These are phyloP conservation scores for Ramalina intermedia DNA, from an alignment of 495 filamentous ascomycete genomes.

Conservation along the genomic window DNA sequence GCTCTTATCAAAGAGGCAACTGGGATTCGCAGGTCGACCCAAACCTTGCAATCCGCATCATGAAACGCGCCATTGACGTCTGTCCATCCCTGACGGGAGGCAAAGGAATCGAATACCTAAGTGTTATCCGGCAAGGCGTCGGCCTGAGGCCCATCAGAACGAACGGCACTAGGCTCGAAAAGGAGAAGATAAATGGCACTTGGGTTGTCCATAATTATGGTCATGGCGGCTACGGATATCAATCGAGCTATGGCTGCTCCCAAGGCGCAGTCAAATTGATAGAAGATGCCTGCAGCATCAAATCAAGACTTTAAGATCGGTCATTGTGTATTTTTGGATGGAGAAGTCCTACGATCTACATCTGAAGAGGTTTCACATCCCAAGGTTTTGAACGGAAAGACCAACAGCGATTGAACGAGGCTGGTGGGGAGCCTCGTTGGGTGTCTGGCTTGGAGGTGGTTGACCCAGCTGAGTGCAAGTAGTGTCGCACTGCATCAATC, in stretches of 20 bases:
- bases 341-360: too few relatives aligned
- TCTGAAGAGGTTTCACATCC: too few relatives aligned
- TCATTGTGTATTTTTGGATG: too few relatives aligned
- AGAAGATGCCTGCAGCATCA: constrained; percentile 35
- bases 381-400: too few relatives aligned
- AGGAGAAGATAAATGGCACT: constrained; percentile 53
- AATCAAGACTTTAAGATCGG: constrained; percentile 4
- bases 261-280: constrained; percentile 55
- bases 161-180: constrained; percentile 70
- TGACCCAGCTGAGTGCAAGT: too few relatives aligned
- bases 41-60: constrained; percentile 71
- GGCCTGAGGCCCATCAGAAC: constrained; percentile 67
- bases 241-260: constrained; percentile 76
- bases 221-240: constrained; percentile 87
- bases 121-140: constrained; percentile 80
- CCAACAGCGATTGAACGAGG: too few relatives aligned
- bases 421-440: too few relatives aligned
- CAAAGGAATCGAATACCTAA: constrained; percentile 63
- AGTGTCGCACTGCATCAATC: too few relatives aligned
- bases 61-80: constrained; percentile 64
- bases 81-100: constrained; percentile 63
- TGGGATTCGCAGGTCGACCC: constrained; percentile 76
- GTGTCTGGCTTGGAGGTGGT: too few relatives aligned
- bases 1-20: constrained; percentile 66
- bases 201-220: constrained; percentile 93